Evolutionary conservation across 2,329 filamentous ascomycete species (phyloP), one percentile per base, ranked within the genome.

Genomic region (Helotiales sp.): DNA sequence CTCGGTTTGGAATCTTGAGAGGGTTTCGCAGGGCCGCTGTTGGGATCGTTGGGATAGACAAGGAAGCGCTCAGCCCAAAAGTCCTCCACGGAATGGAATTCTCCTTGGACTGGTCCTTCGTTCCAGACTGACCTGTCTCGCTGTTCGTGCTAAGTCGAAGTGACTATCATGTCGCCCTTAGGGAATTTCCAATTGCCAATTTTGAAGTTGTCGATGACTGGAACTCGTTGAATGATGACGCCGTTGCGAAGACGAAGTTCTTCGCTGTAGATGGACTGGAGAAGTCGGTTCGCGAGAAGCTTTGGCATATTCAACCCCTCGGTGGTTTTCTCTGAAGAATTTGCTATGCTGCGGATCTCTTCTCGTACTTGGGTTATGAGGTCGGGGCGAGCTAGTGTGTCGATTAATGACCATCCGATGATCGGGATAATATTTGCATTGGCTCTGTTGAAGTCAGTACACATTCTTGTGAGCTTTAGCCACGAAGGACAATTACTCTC

Each of bases 41-140:
- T 43, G 7, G 73, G 71, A 40, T 77, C 72, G 22, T 72, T 72
- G 0, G 74, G 74, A 30, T 78, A 75, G 30, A 75, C 66, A 22
- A 79, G 64, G 64, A 80, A 80, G n/a, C 78, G 69, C 57, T 79
- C 78, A 5, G 75, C 73, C 77, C 78, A 80, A 67, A 77, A 80
- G 0, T 63, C 57, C 34, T 78, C 69, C 1, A 79, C 61, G 7
- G 74, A 74, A 58, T 78, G 72, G 2, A 67, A 57, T 20, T 69
- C 65, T 0, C 65, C 67, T 15, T 72, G 59, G 13, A 69, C 68
- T 20, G 69, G 64, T 0, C 72, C 71, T 15, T 72, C 70, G 52
- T 78, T 77, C 77, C 78, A 80, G 37, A 76, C 71, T 4, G 52
- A 49, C 1, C 61, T 47, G 64, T 80, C 73, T 52, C 70, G 71